phyloP scores from a whole-genome alignment of 495 filamentous ascomycete species.

The Endocarpon pusillum region DNA sequence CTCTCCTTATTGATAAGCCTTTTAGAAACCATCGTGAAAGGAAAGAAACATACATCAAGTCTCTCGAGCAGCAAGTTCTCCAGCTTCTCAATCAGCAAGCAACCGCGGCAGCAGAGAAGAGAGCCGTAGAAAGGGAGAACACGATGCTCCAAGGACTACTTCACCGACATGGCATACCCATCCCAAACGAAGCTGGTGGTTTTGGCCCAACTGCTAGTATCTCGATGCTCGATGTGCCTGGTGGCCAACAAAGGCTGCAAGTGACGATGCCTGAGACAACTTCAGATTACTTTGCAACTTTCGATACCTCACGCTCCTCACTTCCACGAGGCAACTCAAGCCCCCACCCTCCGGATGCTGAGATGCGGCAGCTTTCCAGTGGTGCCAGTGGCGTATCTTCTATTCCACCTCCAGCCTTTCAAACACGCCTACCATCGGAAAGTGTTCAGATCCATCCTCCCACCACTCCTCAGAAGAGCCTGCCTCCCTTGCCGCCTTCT shows the following conservation, averaged over 20 bases:
- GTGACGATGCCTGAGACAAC: not conserved
- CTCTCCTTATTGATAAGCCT: not conserved
- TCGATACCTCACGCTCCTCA: too few relatives aligned
- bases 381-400: too few relatives aligned
- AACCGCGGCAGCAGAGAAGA: not conserved
- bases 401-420: not conserved
- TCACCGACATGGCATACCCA: not conserved
- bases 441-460: not conserved
- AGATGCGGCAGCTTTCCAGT: too few relatives aligned
- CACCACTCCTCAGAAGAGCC: not conserved
- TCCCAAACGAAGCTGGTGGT: too few relatives aligned
- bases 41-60: slow-evolving; percentile 23
- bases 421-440: not conserved
- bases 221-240: not conserved
- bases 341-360: too few relatives aligned
- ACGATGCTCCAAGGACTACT: not conserved
- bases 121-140: not conserved
- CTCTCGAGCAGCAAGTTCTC: slow-evolving; percentile 19
- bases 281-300: too few relatives aligned
- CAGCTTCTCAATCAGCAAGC: slow-evolving; percentile 16
- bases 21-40: slow-evolving; percentile 22
- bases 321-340: too few relatives aligned
- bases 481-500: not conserved
- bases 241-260: not conserved
- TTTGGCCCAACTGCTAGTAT: not conserved